Percentiles rank a stretch among this genome's conserved stretches.
Conservation (phyloP, 2,329 filamentous ascomycete species). For the Verticillium tricorpus region DNA sequence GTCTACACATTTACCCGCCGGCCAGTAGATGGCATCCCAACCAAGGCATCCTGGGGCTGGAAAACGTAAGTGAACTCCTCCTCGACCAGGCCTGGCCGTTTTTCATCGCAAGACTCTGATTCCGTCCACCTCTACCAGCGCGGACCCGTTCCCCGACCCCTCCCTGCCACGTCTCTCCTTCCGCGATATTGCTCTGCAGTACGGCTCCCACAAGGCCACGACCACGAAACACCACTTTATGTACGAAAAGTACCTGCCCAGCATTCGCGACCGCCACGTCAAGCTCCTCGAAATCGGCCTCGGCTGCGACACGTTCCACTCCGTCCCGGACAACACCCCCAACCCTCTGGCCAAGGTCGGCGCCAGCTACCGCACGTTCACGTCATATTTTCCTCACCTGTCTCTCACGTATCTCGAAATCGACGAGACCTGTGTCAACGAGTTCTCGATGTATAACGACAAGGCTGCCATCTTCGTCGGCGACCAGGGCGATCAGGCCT, state of each 20-base stretch:
- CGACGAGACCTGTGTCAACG: slow-evolving; percentile 28
- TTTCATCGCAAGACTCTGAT: not conserved
- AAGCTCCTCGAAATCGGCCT: slow-evolving; percentile 38
- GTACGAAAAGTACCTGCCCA: slow-evolving; percentile 32
- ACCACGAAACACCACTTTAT: slow-evolving; percentile 32
- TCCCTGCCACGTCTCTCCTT: slow-evolving; percentile 15
- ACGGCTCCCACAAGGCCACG: slow-evolving; percentile 35
- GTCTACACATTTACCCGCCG: not conserved
- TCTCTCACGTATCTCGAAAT: slow-evolving; percentile 38
- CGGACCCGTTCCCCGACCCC: not conserved
- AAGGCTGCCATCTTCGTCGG: slow-evolving; percentile 33
- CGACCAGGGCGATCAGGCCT: slow-evolving; percentile 30
- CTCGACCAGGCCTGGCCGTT: not conserved
- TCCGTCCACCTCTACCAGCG: not conserved
- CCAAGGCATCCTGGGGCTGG: slow-evolving; percentile 6
- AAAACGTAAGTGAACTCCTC: slow-evolving; percentile 1
- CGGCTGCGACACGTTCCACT: slow-evolving; percentile 25
- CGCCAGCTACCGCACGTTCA: slow-evolving; percentile 34
- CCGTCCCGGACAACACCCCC: not conserved
- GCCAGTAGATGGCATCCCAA: not conserved
- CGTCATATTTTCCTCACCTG: slow-evolving; percentile 31
- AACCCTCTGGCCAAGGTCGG: slow-evolving; percentile 25
- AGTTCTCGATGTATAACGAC: slow-evolving; percentile 26
- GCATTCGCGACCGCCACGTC: slow-evolving; percentile 23
- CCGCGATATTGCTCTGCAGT: slow-evolving; percentile 27